phyloP scores from a whole-genome alignment of 192 early-diverging fungal species.

The Coemansia sp. region DNA sequence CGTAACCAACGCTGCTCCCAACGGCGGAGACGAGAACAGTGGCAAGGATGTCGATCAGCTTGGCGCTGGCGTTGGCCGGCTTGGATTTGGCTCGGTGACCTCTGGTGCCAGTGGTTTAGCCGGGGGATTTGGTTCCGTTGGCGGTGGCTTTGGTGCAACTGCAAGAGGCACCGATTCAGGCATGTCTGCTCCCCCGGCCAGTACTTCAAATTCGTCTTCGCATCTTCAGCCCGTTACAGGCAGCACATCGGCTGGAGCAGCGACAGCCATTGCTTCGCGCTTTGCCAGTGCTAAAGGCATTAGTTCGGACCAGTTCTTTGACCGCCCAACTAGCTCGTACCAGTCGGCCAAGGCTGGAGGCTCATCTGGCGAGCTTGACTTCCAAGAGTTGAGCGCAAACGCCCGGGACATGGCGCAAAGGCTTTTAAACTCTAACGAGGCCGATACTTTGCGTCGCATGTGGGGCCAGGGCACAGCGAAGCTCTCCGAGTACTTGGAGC shows the following conservation, averaged over 20 bases:
- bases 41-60: conserved; percentile 54
- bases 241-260: not conserved
- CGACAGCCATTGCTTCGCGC: not conserved
- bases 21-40: not conserved
- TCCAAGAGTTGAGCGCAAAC: conserved; percentile 51
- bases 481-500: conserved; percentile 47
- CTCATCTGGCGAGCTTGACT: conserved; percentile 67
- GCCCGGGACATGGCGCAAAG: conserved; percentile 55
- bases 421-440: conserved; percentile 52
- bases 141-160: conserved; percentile 58
- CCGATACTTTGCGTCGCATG: conserved; percentile 51
- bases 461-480: conserved; percentile 47
- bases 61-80: conserved; percentile 65
- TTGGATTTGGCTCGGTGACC: conserved; percentile 56
- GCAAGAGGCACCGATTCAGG: conserved; percentile 1
- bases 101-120: not conserved
- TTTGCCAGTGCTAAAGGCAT: conserved; percentile 28
- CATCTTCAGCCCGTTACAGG: not conserved
- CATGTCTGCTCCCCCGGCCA: not conserved
- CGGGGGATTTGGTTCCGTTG: conserved; percentile 21
- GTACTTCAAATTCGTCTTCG: not conserved
- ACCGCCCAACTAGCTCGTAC: conserved; percentile 59
- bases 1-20: not conserved
- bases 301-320: conserved; percentile 91
- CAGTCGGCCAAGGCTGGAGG: conserved; percentile 64